Evolutionary conservation across 202 grass and related monocot species (phyloP).

Genomic region (Panicum virgatum): DNA sequence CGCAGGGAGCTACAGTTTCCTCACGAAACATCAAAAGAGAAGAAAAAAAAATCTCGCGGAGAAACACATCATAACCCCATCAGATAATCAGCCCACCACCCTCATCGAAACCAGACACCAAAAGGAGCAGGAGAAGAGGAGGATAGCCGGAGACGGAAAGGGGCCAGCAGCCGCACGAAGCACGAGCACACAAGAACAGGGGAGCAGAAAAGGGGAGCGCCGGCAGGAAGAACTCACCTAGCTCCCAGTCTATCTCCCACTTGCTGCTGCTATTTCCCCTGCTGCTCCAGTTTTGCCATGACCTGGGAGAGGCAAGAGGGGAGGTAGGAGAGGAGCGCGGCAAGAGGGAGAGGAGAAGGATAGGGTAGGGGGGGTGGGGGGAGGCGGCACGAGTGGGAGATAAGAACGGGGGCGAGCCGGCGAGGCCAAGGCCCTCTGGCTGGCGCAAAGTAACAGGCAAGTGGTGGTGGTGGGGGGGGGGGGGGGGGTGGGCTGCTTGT

Average conservation of each 20-base stretch:
- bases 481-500: not conserved
- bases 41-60: not conserved
- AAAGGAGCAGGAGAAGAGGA: not conserved
- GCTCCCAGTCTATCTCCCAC: conserved; percentile 24
- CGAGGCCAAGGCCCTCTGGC: not conserved
- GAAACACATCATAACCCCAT: not conserved
- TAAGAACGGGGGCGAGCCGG: conserved; percentile 24
- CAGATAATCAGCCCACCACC: not conserved
- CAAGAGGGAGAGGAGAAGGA: not conserved
- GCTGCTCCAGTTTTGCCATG: conserved; percentile 46
- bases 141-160: not conserved
- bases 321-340: not conserved
- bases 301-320: conserved; percentile 25
- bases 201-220: not conserved
- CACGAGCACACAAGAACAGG: not conserved
- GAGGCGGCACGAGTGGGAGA: not conserved
- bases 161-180: not conserved
- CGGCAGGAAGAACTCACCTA: conserved; percentile 44
- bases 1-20: not conserved
- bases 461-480: too few species aligned
- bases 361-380: not conserved
- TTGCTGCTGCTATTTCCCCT: conserved; percentile 28
- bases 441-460: conserved; percentile 34
- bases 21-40: not conserved
- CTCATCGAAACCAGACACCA: not conserved